Base-by-base conservation (phyloP, 306 rosid genomes). In the Cicer chorassanicum region DNA sequence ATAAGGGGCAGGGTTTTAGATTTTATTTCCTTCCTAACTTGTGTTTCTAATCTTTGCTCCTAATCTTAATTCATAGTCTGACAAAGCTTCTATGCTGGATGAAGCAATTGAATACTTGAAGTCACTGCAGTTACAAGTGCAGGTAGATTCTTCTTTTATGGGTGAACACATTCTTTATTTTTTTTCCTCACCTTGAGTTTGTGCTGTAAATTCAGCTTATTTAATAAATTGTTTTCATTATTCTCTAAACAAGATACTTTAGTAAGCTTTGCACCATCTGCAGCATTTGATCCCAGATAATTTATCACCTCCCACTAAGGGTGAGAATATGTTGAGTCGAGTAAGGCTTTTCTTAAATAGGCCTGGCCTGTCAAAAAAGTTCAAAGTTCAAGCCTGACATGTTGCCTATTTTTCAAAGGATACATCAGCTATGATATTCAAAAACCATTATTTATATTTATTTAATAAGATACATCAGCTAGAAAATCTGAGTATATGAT, bases 61-160 rank as follows among this genome's bases (percentile, higher is more conserved):
- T 72, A 14, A 54, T 75, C 61, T 75, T 72, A 62, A 72, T 82
- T 76, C 62, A 45, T 81, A 93, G 98, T 86, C 90, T 5, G 98
- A 89, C 82, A 93, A 93, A 80, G 98, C 97, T 65, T 93, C 98
- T 36, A 93, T 91, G 97, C 85, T 93, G 81, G 97, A 93, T 75
- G 98, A 91, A 87, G 98, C 98, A 54, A 93, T 93, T 70, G 96
- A 87, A 45, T 93, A 93, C 89, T 84, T 93, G 83, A 93, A 89
- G 79, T 86, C 94, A 11, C 89, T 93, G 60, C 94, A 93, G 84
- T 72, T 89, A 73, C 98, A 91, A 88, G 88, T 93, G 60, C 98
- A 93, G 96, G 98, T 93, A 78, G 63, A 55, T 68, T 73, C 44
- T 62, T 62, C 65, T 8, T 44, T 54, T 70, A 14, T 36, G 15